Evolutionary conservation across 768 basidiomycete genomes (phyloP), one percentile per base, ranked within the genome.

Genomic region (Austroboletus eburneus): DNA sequence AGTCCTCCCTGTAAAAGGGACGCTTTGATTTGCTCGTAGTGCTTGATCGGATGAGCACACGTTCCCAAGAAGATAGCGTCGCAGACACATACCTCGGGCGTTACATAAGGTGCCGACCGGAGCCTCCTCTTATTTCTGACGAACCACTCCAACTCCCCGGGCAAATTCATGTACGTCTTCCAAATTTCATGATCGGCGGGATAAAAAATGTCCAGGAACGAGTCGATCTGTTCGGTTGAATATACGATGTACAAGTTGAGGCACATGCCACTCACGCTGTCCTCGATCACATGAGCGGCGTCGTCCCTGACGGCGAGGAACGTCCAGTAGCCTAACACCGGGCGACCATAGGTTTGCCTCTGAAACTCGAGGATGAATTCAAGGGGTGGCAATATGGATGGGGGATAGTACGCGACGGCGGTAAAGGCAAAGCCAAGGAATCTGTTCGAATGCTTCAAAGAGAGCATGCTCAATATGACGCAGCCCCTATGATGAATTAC

Each of bases 291-390:
- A 12, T 39, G 42, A 3, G 65, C 61, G 6, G 70, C 67, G 6
- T 55, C 62, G 8, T 65, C 63, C 38, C 54, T 53, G 4, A 45
- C 49, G 5, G 46, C 49, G 30, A 76, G 56, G 44, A 68, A 72
- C 40, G 53, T 54, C 72, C 72, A 75, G 48, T 75, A 77, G 5
- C 74, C 75, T 45, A 67, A 54, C 12, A 70, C 42, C 14, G 74
- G 72, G 23, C 63, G 65, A 14, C 72, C 72, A 42, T 63, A 50
- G n/a, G 32, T 34, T 39, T 63, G 42, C 43, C 56, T 56, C 34
- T 61, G 55, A 25, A 53, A 45, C 38, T 63, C 59, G 27, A 68
- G 54, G 18, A 60, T 43, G 12, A 50, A 9, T n/a, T 62, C 46
- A 24, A 67, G 39, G 17, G 70, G 59, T 21, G 62, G 58, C 25